Base-by-base conservation (phyloP, 306 rosid species). In the Neltuma alba region DNA sequence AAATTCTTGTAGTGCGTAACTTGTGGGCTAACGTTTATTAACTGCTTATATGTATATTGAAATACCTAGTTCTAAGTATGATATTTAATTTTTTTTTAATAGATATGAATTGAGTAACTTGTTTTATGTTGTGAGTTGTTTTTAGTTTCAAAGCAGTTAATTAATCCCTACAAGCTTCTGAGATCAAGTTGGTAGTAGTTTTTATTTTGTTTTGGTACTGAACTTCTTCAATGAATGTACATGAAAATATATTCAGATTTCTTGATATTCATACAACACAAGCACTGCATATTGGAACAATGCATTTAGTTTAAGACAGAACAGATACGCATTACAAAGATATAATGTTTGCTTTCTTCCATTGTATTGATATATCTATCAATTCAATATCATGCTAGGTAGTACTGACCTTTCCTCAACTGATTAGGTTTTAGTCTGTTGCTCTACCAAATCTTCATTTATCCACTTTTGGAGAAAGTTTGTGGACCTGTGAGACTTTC, bases 401-500 rank as follows among this genome's bases (percentile, higher is more conserved):
- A 54, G 61, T n/a, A 65, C 75, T 84, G 72, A 70, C 52, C 45
- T 44, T 8, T 68, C 42, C 45, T 82, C 55, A 34, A 60, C 61
- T 79, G 75, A 1, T 55, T 65, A 93, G 98, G 98, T 82, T 18
- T 88, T 74, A 72, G 87, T 63, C 84, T 93, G 40, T 41, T 91
- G 54, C 57, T 86, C 73, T 89, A 83, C 84, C 98, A 93, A 81
- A 50, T 87, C 38, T 40, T 79, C 41, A 0, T 89, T 41, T 93
- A 89, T 76, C 93, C 89, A 12, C 52, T 3, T 20, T 64, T 91
- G 76, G 92, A 85, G 80, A 89, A 45, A 80, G 25, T 69, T 78
- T 48, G 72, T 62, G 98, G 97, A 72, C 87, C 93, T 69, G 11
- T 87, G 44, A 66, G 7, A 68, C 42, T 87, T 72, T 65, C 84